Evolutionary conservation across 495 filamentous ascomycete genomes (phyloP).

Genomic region (Extremus antarcticus): DNA sequence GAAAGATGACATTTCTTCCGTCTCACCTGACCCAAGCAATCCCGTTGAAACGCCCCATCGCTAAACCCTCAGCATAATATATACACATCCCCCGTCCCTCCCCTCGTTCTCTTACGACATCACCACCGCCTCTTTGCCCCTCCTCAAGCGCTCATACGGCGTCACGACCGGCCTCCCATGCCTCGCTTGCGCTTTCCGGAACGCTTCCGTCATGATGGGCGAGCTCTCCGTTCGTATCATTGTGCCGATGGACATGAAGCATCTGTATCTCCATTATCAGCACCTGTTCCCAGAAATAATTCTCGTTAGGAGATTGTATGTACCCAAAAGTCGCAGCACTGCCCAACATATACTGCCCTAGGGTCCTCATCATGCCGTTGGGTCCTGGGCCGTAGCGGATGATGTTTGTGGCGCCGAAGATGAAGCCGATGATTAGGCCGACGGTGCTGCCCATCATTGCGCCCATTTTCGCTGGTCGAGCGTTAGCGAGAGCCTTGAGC

Average conservation of each 20-base stretch:
- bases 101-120: background rate
- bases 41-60: background rate
- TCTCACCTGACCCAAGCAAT: too few species aligned
- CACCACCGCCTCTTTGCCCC: background rate
- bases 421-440: slow-evolving; percentile 92
- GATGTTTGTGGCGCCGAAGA: slow-evolving; percentile 89
- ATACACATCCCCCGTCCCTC: background rate
- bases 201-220: slow-evolving; percentile 50
- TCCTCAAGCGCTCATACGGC: slow-evolving; percentile 24
- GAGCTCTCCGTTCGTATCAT: slow-evolving; percentile 82
- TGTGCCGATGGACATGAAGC: slow-evolving; percentile 98
- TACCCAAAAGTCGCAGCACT: slow-evolving; percentile 96
- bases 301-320: slow-evolving; percentile 18
- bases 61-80: too few species aligned
- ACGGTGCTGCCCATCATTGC: slow-evolving; percentile 95
- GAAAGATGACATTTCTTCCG: too few species aligned
- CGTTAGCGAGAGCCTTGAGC: slow-evolving; percentile 8
- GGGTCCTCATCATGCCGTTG: slow-evolving; percentile 81
- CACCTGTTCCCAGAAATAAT: background rate
- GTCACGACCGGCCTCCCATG: slow-evolving; percentile 46
- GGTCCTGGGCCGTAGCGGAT: slow-evolving; percentile 87
- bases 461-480: slow-evolving; percentile 89
- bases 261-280: slow-evolving; percentile 40
- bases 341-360: slow-evolving; percentile 96
- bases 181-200: slow-evolving; percentile 43